Evolutionary conservation across 192 early-diverging fungal species (phyloP), one percentile per base, ranked within the genome.

Genomic region (Spizellomyces punctatus): DNA sequence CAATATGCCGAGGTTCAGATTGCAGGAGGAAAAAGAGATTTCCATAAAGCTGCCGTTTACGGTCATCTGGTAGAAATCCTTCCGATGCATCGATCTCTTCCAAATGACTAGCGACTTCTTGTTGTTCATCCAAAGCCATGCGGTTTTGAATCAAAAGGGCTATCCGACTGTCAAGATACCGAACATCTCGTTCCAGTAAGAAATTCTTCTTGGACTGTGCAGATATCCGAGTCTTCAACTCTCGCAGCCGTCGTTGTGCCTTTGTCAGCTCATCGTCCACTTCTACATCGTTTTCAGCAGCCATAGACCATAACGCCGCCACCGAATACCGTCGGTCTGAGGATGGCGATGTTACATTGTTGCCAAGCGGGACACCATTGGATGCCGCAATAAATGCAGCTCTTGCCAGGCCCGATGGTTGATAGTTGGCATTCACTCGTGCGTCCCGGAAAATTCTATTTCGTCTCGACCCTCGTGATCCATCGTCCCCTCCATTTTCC

Each of bases 191-290:
- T 71, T 96, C 95, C 8, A 95, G 86, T 69, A 94, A 78, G 85
- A 96, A 96, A 83, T 96, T 96, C 76, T 91, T 94, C 78, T 96
- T 96, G 10, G 93, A 95, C 78, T 96, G 95, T 16, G 89, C 77
- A n/a, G 95, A 96, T 55, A 96, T 95, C 55, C 89, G 86, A 46
- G 87, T 81, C 79, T 96, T 96, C 52, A 96, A 81, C 66, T 95
- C 93, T 46, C 93, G 83, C 55, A 96, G 83, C 14, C 84, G 84
- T 63, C 89, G 86, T 78, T 96, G 95, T 6, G 93, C 95, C 82
- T 88, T 84, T 17, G 95, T 93, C 46, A 96, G 90, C 67, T 95
- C 95, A 84, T 96, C 95, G 64, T 94, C 92, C 21, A 95, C 91
- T 76, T 95, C 95, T 41, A 90, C 89, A 76, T 96, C 95, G 75